These are phyloP conservation scores for Boletellus deceptivus DNA, from an alignment of 1,284 basidiomycete genomes.

Conservation along the genomic window DNA sequence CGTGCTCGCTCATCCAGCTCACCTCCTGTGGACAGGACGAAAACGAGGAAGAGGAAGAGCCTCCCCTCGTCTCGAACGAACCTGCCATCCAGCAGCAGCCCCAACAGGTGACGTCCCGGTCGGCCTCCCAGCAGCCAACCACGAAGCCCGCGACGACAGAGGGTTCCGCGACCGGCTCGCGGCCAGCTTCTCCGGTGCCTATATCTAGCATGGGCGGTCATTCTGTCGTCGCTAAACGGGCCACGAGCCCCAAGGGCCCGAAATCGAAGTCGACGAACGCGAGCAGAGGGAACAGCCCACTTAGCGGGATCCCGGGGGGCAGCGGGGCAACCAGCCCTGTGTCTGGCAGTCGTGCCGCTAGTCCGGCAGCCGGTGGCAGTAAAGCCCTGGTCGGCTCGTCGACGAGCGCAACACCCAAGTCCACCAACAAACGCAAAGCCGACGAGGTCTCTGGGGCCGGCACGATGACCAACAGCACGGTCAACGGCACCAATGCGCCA, in stretches of 20 bases:
- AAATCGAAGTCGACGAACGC: slow-evolving; percentile 47
- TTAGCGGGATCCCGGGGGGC: slow-evolving; percentile 37
- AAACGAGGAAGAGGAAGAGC: slow-evolving; percentile 66
- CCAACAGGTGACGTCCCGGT: slow-evolving; percentile 35
- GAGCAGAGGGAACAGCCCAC: slow-evolving; percentile 58
- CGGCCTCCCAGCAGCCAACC: slow-evolving; percentile 34
- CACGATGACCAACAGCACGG: slow-evolving; percentile 28
- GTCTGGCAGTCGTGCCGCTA: slow-evolving; percentile 44
- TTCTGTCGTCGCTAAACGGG: slow-evolving; percentile 77
- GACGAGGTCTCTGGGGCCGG: slow-evolving; percentile 42
- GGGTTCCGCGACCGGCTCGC: slow-evolving; percentile 40
- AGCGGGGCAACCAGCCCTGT: slow-evolving; percentile 45
- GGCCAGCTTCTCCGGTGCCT: slow-evolving; percentile 55
- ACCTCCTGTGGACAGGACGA: slow-evolving; percentile 47
- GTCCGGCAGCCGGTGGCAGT: slow-evolving; percentile 35
- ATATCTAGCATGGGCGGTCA: slow-evolving; percentile 60
- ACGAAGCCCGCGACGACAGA: slow-evolving; percentile 33
- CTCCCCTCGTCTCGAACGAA: slow-evolving; percentile 45
- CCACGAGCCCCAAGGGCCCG: slow-evolving; percentile 70
- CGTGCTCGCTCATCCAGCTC: slow-evolving; percentile 3
- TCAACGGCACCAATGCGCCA: slow-evolving; percentile 36
- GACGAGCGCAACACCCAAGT: slow-evolving; percentile 15
- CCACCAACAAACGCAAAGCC: slow-evolving; percentile 66
- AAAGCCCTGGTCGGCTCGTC: slow-evolving; percentile 36
- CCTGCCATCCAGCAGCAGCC: slow-evolving; percentile 59